Evolutionary conservation across 2,329 filamentous ascomycete species (phyloP), one percentile per base, ranked within the genome.

Genomic region (Aspergillus sp.): DNA sequence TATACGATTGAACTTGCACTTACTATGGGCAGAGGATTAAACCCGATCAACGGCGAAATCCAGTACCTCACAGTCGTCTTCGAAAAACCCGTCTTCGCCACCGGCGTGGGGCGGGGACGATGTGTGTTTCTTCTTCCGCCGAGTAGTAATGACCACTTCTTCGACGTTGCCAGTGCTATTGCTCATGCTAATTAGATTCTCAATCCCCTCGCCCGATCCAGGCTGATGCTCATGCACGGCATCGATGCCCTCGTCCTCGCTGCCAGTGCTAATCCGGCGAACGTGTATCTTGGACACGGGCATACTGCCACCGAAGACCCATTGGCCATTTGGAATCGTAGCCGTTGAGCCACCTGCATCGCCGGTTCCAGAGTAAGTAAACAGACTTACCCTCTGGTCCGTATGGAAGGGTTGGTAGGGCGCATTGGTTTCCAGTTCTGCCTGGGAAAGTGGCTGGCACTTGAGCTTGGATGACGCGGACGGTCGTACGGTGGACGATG

Each of bases 321-420:
- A 85, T 15, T 71, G 55, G 70, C 68, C 70, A 24, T 61, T 59
- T 41, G 65, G 60, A 34, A 68, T 60, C 17, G 70, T 57, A 30
- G 69, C 68, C 39, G 79, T 75, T 48, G 81, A 76, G 22, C 81
- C 66, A 18, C 68, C 75, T 22, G 74, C 68, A 18, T 78, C 74
- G 3, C 65, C 71, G 32, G 58, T 60, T 7, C 65, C 52, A 66
- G 69, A 74, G 68, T 88, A 90, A 42, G 91, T 83, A 64, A 87
- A 89, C 26, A 97, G 80, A n/a, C 83, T 85, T 44, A 98, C 90
- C 3, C 93, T 86, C 54, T 86, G 85, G 68, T 98, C 93, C 0
- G 93, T 95, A 71, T 98, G 93, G 78, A 98, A 97, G 1, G 95
- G 93, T 68, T 96, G 93, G 67, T 96, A 98, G 2, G 93, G 91